phyloP scores from a whole-genome alignment of 73 alveolate species.

The Tetrahymena malaccensis region DNA sequence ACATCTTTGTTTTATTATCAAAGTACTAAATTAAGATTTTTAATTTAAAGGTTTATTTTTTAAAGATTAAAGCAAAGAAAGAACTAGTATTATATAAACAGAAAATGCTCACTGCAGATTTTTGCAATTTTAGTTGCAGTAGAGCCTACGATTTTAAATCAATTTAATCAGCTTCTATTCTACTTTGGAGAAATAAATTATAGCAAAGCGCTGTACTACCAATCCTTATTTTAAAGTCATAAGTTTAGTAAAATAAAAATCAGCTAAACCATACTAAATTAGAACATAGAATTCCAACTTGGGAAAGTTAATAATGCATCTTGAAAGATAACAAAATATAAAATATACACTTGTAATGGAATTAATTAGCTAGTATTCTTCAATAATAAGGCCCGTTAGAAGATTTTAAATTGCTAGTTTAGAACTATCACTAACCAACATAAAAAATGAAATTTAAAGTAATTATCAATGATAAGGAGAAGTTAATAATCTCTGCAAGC shows the following conservation, averaged over 20 bases:
- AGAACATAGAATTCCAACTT: neutral
- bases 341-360: neutral
- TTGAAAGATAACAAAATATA: neutral
- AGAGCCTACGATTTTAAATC: neutral
- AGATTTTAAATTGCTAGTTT: neutral
- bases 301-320: neutral
- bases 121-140: neutral
- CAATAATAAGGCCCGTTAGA: neutral
- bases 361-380: neutral
- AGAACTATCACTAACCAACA: neutral
- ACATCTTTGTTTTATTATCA: neutral
- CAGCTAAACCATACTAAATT: neutral
- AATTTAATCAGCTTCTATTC: neutral
- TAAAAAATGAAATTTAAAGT: neutral
- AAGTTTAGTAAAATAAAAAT: neutral
- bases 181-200: neutral
- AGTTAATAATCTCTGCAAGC: neutral
- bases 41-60: neutral
- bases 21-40: neutral
- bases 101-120: neutral
- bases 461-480: neutral
- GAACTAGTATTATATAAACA: neutral
- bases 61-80: neutral
- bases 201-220: neutral
- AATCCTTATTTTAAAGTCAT: neutral